Evolutionary conservation across 108 stramenopile species (phyloP).

Genomic region (Stephanodiscus minutulus): DNA sequence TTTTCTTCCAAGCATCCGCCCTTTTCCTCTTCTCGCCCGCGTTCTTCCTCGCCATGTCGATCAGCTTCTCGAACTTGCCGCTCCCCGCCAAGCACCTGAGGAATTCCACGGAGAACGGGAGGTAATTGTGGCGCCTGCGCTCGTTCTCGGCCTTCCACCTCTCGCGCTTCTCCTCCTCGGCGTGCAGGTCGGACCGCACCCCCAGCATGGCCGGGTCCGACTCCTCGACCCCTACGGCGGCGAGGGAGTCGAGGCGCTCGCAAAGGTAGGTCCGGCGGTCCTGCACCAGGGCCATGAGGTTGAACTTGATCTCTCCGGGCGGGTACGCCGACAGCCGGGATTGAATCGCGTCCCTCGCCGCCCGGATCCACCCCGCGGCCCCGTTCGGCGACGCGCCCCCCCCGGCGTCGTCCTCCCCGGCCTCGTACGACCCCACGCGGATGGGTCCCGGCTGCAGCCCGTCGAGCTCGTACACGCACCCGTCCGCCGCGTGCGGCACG

Average conservation of each 20-base stretch:
- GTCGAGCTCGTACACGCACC: constrained; percentile 93
- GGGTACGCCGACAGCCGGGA: constrained; percentile 61
- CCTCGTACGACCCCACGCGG: constrained; percentile 56
- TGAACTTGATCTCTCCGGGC: constrained; percentile 87
- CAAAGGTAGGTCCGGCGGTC: constrained; percentile 65
- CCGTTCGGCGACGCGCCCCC: constrained; percentile 19
- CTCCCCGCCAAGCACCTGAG: constrained; percentile 69
- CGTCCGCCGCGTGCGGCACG: constrained; percentile 62
- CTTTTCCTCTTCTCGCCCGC: constrained; percentile 41
- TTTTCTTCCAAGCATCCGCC: constrained; percentile 25
- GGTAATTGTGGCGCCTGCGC: constrained; percentile 72
- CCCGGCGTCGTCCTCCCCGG: constrained; percentile 21
- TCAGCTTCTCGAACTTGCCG: constrained; percentile 54
- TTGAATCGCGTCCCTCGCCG: constrained; percentile 83
- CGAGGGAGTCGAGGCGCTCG: constrained; percentile 44
- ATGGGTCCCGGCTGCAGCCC: constrained; percentile 91
- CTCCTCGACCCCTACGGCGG: constrained; percentile 30
- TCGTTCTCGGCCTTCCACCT: constrained; percentile 82
- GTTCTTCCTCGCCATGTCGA: constrained; percentile 49
- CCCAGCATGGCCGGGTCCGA: constrained; percentile 32
- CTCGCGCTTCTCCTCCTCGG: constrained; percentile 73
- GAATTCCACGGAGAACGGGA: constrained; percentile 78
- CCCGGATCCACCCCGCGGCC: constrained; percentile 57
- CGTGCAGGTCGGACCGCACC: constrained; percentile 46
- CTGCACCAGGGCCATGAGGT: constrained; percentile 90